Evolutionary conservation across 2,329 filamentous ascomycete genomes (phyloP), one percentile per base, ranked within the genome.

Genomic region (Rosellinia necatrix): DNA sequence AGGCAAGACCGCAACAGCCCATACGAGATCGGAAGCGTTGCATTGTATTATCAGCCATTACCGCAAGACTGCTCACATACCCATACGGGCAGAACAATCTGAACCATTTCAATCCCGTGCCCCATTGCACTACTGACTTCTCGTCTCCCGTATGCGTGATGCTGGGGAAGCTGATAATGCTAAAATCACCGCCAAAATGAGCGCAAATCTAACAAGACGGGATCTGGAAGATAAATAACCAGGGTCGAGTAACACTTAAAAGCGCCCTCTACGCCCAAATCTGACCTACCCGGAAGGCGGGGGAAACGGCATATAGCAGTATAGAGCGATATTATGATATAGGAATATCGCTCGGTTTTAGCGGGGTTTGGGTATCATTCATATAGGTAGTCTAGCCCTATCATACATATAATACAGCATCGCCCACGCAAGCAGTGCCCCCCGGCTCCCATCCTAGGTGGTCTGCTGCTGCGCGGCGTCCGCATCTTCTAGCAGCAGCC

Each of bases 401-500:
- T 56, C 17, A 42, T 53, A 58, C 34, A 56, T 4, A 25, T n/a
- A n/a, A n/a, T 42, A 29, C 40, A 35, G 13, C 10, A 37, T 3
- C 17, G 34, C 27, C 25, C 10, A n/a, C 17, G n/a, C 15, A 29
- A 21, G 17, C 24, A 21, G 21, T 51, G 43, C 15, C 25, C 13
- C 12, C 7, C n/a, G 24, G 12, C 40, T 58, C 51, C 29, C 5
- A n/a, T n/a, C n/a, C n/a, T n/a, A n/a, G n/a, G n/a, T n/a, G n/a
- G n/a, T n/a, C n/a, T n/a, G 12, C 27, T 52, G 44, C 42, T 56
- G 50, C 25, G 17, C 49, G 32, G 47, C 59, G 30, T 46, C 56
- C 12, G 63, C 71, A 58, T 73, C 74, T 51, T 90, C 87, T 1
- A 81, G 77, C 44, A 90, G 72, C 51, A 94, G 71, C 62, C 83